Evolutionary conservation across 805 yeast genomes (phyloP).

Genomic region (Wickerhamiella parazyma): DNA sequence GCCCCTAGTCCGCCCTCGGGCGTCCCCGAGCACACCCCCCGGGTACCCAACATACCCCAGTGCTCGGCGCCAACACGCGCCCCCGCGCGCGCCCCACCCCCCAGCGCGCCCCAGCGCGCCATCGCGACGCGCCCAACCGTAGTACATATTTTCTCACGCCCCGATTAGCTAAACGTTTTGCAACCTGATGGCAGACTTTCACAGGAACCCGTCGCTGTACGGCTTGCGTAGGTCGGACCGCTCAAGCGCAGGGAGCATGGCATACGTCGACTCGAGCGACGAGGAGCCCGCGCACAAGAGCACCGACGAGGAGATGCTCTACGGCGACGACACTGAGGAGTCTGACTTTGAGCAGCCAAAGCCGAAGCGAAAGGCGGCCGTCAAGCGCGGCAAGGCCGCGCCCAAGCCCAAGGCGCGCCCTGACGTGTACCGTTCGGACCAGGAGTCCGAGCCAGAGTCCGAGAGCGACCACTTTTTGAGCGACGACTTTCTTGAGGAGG

Average conservation of each 20-base stretch:
- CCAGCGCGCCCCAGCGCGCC: too few relatives aligned
- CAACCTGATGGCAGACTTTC: conserved; percentile 2
- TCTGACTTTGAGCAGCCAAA: conserved; percentile 7
- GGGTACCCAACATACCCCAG: too few relatives aligned
- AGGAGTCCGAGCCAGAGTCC: conserved; percentile 2
- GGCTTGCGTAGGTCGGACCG: conserved; percentile 30
- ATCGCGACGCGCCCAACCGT: too few relatives aligned
- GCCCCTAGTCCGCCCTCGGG: too few relatives aligned
- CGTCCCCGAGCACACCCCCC: too few relatives aligned
- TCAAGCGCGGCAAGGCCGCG: conserved; percentile 28
- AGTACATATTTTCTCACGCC: background rate
- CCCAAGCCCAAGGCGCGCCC: conserved; percentile 60
- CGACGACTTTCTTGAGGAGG: conserved; percentile 22
- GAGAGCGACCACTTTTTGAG: conserved; percentile 22
- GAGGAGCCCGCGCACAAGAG: conserved; percentile 6
- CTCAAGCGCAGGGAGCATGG: conserved; percentile 17
- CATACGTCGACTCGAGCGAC: conserved; percentile 10
- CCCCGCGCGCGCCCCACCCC: too few relatives aligned
- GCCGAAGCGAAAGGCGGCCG: conserved; percentile 6
- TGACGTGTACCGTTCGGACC: conserved; percentile 45
- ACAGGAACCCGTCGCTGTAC: conserved; percentile 26
- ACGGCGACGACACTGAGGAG: conserved; percentile 10
- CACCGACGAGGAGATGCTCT: conserved; percentile 9
- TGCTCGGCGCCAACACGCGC: too few relatives aligned
- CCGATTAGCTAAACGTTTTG: background rate